Evolutionary conservation across 495 filamentous ascomycete species (phyloP), one percentile per base, ranked within the genome.

Genomic region (Annulohypoxylon nitens): DNA sequence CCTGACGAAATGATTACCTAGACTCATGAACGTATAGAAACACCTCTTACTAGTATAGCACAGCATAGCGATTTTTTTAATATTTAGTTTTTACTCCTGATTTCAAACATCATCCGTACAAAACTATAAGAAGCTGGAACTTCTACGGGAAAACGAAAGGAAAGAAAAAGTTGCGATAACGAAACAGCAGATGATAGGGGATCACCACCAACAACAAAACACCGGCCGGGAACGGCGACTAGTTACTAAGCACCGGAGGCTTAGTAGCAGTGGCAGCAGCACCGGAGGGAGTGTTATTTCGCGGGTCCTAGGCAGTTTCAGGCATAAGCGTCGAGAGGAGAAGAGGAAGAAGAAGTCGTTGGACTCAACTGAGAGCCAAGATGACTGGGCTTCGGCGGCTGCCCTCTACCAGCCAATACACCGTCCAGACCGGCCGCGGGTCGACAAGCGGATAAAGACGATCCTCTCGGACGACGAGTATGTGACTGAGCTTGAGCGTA

Each of bases 341-440:
- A 57, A 69, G 47, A 14, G 53, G 43, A 47, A 53, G 23, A 63
- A 51, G 41, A 43, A 43, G 36, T 41, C 23, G 14, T 23, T n/a
- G 30, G 11, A 25, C 9, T 9, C 33, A 6, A 20, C 16, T 7
- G 51, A 30, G 58, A 37, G 16, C 30, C 67, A 61, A 37, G 41
- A 59, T 1, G 50, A 69, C 62, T 74, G 71, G 75, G 39, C 58
- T 0, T 41, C 67, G 1, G 30, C 12, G 14, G 12, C 39, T 14
- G 39, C 11, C 11, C 70, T 34, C 61, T 77, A 71, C 39, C 36
- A 71, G 57, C 66, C 66, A 26, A 74, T 65, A 26, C 76, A 78
- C 26, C 50, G 34, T 12, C 74, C 76, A 1, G 76, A 78, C 65
- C 69, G 76, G 4, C 76, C 74, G 12, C 51, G 4, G 2, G 59